phyloP scores from a whole-genome alignment of 768 basidiomycete species.

The Russula sp. region DNA sequence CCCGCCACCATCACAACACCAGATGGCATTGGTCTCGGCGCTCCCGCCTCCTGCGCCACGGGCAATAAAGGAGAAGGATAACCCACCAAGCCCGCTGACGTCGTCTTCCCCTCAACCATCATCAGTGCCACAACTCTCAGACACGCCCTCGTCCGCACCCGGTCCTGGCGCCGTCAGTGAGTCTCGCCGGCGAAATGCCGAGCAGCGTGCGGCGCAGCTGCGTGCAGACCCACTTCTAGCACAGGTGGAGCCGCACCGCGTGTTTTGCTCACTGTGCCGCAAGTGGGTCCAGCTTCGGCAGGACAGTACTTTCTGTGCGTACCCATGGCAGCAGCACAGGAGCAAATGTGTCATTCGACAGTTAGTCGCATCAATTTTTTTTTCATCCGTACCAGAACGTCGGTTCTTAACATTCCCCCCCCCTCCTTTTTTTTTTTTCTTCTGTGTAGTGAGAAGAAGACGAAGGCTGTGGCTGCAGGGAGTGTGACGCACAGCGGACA shows the following conservation, averaged over 20 bases:
- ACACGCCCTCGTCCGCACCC: conserved; percentile 2
- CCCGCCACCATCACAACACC: conserved; percentile 33
- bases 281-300: conserved; percentile 83
- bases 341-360: conserved; percentile 67
- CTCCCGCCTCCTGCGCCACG: conserved; percentile 20
- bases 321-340: conserved; percentile 77
- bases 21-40: conserved; percentile 31
- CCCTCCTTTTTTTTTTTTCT: conserved; percentile 11
- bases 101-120: conserved; percentile 7
- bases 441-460: conserved; percentile 27
- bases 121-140: neutral
- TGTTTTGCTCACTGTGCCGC: conserved; percentile 68
- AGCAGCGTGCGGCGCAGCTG: conserved; percentile 69
- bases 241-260: conserved; percentile 58
- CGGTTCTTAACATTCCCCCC: conserved; percentile 1
- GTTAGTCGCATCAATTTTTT: conserved; percentile 38
- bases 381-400: conserved; percentile 1
- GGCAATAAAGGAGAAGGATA: conserved; percentile 18
- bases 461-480: conserved; percentile 12
- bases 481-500: conserved; percentile 14
- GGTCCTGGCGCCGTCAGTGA: conserved; percentile 36
- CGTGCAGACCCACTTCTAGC: conserved; percentile 59
- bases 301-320: conserved; percentile 73
- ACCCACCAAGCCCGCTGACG: neutral
- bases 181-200: conserved; percentile 67